Percentiles rank a stretch among this genome's conserved stretches.
These are phyloP conservation scores for Rhodotorula diobovata DNA, from an alignment of 768 basidiomycete species.

Conservation along the genomic window DNA sequence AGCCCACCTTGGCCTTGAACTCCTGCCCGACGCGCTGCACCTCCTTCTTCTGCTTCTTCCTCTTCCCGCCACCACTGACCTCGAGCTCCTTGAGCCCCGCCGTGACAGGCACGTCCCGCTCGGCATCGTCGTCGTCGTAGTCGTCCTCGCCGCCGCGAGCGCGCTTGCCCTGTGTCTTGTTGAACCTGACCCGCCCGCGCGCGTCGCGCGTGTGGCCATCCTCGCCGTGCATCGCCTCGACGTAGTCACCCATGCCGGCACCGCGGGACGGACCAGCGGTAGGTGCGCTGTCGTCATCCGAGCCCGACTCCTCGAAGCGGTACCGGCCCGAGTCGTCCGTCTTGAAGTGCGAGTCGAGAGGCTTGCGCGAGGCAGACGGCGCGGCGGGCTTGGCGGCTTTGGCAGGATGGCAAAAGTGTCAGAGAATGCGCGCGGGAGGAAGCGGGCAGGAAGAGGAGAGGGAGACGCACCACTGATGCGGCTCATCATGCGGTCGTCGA, in stretches of 20 bases:
- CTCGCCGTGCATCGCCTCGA: conserved; percentile 71
- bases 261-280: conserved; percentile 73
- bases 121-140: conserved; percentile 54
- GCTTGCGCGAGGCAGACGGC: conserved; percentile 4
- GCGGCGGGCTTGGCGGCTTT: conserved; percentile 4
- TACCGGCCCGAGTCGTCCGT: conserved; percentile 55
- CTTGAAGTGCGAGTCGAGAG: conserved; percentile 60
- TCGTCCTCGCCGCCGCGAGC: conserved; percentile 55
- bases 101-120: conserved; percentile 37
- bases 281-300: conserved; percentile 60
- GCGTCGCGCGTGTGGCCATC: conserved; percentile 85
- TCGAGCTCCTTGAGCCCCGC: conserved; percentile 69
- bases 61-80: conserved; percentile 57
- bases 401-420: background rate
- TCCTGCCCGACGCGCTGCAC: conserved; percentile 66
- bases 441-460: background rate
- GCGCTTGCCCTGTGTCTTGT: conserved; percentile 94
- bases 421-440: background rate
- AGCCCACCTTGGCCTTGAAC: conserved; percentile 87
- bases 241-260: conserved; percentile 76
- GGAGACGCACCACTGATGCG: conserved; percentile 47
- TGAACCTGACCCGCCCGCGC: conserved; percentile 83
- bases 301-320: conserved; percentile 47
- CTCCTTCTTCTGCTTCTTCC: conserved; percentile 54
- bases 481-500: conserved; percentile 60